Percentiles rank a stretch among this genome's conserved stretches.
Conservation (phyloP, 2,329 filamentous ascomycete genomes). For the Colletotrichum abscissum region DNA sequence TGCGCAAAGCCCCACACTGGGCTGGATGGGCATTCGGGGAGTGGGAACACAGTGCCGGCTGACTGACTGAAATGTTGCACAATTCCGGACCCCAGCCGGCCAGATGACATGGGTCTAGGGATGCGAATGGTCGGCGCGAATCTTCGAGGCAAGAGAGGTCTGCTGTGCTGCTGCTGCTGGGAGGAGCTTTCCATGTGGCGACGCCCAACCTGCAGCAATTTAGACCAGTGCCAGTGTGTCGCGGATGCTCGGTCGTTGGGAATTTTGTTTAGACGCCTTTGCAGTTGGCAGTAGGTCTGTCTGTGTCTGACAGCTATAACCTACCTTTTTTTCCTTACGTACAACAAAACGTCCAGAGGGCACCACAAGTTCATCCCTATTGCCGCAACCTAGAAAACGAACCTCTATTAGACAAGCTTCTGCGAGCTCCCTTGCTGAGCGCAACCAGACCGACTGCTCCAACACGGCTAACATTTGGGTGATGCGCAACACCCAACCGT, state of each 20-base stretch:
- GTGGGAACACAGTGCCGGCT: slow-evolving; percentile 3
- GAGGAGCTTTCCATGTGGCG: slow-evolving; percentile 17
- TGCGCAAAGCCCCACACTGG: slow-evolving; percentile 3
- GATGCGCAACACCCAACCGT: slow-evolving; percentile 34
- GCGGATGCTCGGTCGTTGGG: slow-evolving; percentile 15
- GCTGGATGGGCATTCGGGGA: not conserved
- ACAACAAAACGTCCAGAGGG: not conserved
- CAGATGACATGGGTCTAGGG: slow-evolving; percentile 19
- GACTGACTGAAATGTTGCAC: not conserved
- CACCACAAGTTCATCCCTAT: slow-evolving; percentile 15
- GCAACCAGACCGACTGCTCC: slow-evolving; percentile 42
- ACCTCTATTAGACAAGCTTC: not conserved
- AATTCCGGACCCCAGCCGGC: not conserved
- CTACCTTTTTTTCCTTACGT: not conserved
- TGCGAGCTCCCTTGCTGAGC: slow-evolving; percentile 24
- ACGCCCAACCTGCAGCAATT: slow-evolving; percentile 3
- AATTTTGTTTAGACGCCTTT: slow-evolving; percentile 5
- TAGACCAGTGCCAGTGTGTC: slow-evolving; percentile 6
- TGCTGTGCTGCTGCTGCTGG: not conserved
- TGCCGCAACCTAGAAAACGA: slow-evolving; percentile 3
- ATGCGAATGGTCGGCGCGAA: slow-evolving; percentile 22
- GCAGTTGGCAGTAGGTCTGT: slow-evolving; percentile 10
- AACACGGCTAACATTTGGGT: slow-evolving; percentile 27
- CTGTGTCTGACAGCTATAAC: not conserved
- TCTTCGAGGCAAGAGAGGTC: slow-evolving; percentile 14